phyloP scores from a whole-genome alignment of 352 stramenopile species.

The Phytophthora fragariae region DNA sequence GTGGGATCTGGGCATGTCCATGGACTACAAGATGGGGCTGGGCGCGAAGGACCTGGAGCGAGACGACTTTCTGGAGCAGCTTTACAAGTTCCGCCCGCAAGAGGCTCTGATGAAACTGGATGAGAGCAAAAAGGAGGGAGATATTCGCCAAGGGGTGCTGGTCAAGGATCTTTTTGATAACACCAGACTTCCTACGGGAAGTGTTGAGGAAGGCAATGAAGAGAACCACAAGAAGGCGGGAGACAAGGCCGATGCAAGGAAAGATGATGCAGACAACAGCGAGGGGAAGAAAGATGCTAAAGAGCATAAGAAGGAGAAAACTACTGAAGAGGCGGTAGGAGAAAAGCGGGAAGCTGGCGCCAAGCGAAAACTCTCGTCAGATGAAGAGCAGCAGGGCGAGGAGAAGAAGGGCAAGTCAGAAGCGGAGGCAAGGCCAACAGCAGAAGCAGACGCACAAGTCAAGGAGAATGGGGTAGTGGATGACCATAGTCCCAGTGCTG shows the following conservation, averaged over 20 bases:
- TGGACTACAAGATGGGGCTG: slow-evolving; percentile 89
- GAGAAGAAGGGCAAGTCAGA: slow-evolving; percentile 44
- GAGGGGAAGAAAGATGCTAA: slow-evolving; percentile 20
- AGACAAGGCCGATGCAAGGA: slow-evolving; percentile 1
- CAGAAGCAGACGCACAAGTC: slow-evolving; percentile 16
- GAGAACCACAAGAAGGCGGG: not conserved
- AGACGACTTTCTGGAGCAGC: slow-evolving; percentile 72
- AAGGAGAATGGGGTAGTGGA: slow-evolving; percentile 18
- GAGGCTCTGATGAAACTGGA: slow-evolving; percentile 64
- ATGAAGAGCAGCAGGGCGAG: slow-evolving; percentile 32
- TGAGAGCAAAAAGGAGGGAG: slow-evolving; percentile 42
- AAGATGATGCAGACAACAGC: not conserved
- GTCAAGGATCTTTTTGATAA: slow-evolving; percentile 71
- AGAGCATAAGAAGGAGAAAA: slow-evolving; percentile 8
- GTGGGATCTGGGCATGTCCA: slow-evolving; percentile 92
- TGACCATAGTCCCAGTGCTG: slow-evolving; percentile 6
- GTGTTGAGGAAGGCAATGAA: not conserved
- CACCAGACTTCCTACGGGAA: slow-evolving; percentile 30
- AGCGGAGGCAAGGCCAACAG: slow-evolving; percentile 5
- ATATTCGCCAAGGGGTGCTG: slow-evolving; percentile 47
- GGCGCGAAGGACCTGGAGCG: slow-evolving; percentile 76
- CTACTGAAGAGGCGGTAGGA: slow-evolving; percentile 8
- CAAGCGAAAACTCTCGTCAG: slow-evolving; percentile 38
- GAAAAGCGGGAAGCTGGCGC: slow-evolving; percentile 33
- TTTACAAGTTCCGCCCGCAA: slow-evolving; percentile 68